Conservation (phyloP, 768 basidiomycete species). For the Heimioporus sp. region DNA sequence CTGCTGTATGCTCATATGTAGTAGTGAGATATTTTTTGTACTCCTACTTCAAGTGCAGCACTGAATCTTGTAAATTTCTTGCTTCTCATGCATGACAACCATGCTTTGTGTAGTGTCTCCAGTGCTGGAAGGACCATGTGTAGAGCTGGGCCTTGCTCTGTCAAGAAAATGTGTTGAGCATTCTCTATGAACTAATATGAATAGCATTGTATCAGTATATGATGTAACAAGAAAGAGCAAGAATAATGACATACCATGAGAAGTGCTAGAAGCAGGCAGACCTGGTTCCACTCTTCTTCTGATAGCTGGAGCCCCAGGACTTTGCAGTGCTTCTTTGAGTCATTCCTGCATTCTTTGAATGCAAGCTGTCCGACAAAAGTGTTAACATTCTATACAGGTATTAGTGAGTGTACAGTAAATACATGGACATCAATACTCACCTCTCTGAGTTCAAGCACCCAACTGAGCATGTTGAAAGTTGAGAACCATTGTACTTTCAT, state of each 20-base stretch:
- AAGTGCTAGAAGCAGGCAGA: not conserved
- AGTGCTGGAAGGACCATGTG: not conserved
- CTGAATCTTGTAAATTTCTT: constrained; percentile 4
- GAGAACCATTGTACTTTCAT: constrained; percentile 9
- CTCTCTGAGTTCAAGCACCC: not conserved
- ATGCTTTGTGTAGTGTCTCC: constrained; percentile 6
- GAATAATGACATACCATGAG: not conserved
- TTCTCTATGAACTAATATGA: not conserved
- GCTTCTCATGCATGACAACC: not conserved
- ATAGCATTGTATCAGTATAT: not conserved
- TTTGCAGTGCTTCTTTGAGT: not conserved
- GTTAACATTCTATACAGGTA: not conserved
- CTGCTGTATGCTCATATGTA: not conserved
- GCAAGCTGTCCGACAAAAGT: constrained; percentile 1
- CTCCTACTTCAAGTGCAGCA: not conserved
- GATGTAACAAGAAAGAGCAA: not conserved
- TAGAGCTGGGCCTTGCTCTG: not conserved
- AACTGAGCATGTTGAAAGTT: constrained; percentile 4
- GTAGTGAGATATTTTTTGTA: constrained; percentile 1
- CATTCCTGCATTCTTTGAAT: not conserved
- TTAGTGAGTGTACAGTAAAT: not conserved
- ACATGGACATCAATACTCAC: not conserved
- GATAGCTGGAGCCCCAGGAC: not conserved
- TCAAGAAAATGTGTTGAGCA: constrained; percentile 4
- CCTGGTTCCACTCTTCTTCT: constrained; percentile 1